Conservation (phyloP, 768 basidiomycete genomes). For the Tephrocybe sp. region DNA sequence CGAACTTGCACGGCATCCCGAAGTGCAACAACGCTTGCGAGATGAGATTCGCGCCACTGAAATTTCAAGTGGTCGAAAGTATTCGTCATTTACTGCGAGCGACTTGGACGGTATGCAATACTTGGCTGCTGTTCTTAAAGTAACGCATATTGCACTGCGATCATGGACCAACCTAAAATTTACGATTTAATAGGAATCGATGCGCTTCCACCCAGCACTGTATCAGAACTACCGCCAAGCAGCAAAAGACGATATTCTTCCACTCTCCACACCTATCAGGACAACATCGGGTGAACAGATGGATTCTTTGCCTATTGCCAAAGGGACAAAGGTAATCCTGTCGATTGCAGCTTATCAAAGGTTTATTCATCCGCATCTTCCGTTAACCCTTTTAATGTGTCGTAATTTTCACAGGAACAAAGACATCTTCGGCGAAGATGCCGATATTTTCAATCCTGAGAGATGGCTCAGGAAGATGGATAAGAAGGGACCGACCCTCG, state of each 20-base stretch:
- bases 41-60: constrained; percentile 51
- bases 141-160: constrained; percentile 8
- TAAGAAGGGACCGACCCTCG: constrained; percentile 38
- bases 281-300: constrained; percentile 44
- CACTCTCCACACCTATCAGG: constrained; percentile 53
- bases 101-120: constrained; percentile 55
- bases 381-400: not conserved
- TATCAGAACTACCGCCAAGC: constrained; percentile 55
- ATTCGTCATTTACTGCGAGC: constrained; percentile 39
- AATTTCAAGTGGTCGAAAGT: constrained; percentile 34
- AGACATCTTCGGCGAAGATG: constrained; percentile 58
- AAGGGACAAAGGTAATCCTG: constrained; percentile 49
- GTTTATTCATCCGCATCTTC: constrained; percentile 25
- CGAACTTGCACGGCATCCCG: constrained; percentile 58
- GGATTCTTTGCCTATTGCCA: constrained; percentile 45
- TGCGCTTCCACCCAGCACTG: constrained; percentile 54
- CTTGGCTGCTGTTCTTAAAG: constrained; percentile 49
- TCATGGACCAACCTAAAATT: not conserved
- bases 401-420: constrained; percentile 32
- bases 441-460: constrained; percentile 52
- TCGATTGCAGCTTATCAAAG: constrained; percentile 59
- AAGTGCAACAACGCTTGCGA: constrained; percentile 61
- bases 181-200: constrained; percentile 43
- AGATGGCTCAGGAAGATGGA: constrained; percentile 47
- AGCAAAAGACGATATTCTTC: constrained; percentile 53